Evolutionary conservation across 1,284 basidiomycete genomes (phyloP).

Genomic region (Ganoderma sp.): DNA sequence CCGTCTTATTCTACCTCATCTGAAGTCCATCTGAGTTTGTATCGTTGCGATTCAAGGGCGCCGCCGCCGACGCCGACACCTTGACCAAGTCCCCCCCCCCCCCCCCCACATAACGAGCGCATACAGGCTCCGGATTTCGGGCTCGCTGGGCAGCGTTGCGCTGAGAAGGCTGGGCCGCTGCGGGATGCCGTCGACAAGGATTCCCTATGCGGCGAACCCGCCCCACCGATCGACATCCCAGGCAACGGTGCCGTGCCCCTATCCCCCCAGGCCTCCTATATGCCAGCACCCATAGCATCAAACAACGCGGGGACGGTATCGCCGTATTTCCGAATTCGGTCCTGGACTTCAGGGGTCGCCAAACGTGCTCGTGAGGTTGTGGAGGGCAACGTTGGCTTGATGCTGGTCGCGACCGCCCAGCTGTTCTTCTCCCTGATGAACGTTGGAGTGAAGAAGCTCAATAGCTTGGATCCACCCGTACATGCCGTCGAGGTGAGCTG

Average conservation of each 20-base stretch:
- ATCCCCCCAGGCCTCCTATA: slow-evolving; percentile 24
- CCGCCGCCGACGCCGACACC: not conserved
- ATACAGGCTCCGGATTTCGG: not conserved
- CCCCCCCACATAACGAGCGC: slow-evolving; percentile 4
- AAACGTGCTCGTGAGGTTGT: slow-evolving; percentile 20
- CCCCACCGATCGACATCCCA: slow-evolving; percentile 30
- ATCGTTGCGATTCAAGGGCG: not conserved
- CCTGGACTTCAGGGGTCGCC: not conserved
- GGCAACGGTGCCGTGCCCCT: slow-evolving; percentile 18
- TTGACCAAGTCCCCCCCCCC: not conserved
- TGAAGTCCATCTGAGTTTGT: not conserved
- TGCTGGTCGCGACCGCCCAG: slow-evolving; percentile 66
- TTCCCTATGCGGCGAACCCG: slow-evolving; percentile 27
- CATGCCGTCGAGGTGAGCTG: slow-evolving; percentile 58
- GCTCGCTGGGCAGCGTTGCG: not conserved
- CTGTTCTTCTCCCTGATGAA: slow-evolving; percentile 69
- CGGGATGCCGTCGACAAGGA: slow-evolving; percentile 27
- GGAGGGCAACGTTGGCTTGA: slow-evolving; percentile 60
- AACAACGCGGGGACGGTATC: not conserved
- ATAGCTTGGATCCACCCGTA: slow-evolving; percentile 63
- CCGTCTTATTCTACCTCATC: not conserved
- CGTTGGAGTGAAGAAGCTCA: slow-evolving; percentile 64
- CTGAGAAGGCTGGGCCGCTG: not conserved
- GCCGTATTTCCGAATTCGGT: not conserved
- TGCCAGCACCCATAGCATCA: slow-evolving; percentile 24